These are phyloP conservation scores for Gonium pectorale DNA, from an alignment of 139 green algal genomes.

Conservation along the genomic window DNA sequence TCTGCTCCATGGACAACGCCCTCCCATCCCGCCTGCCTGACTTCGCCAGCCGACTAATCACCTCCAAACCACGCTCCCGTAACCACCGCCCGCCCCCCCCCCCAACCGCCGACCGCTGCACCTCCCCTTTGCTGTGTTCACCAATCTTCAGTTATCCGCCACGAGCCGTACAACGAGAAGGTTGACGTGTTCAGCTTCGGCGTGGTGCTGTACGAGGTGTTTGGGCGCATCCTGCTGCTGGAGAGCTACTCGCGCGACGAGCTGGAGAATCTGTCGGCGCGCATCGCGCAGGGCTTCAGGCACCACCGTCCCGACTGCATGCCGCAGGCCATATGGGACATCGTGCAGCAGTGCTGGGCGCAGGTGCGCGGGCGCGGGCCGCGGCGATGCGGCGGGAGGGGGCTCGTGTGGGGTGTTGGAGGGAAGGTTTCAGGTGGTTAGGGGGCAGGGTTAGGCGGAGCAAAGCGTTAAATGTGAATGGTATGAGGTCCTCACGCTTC, in stretches of 20 bases:
- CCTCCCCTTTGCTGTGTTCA: neutral
- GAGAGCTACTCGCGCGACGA: conserved; percentile 32
- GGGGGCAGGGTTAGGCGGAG: too few species aligned
- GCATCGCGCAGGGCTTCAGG: conserved; percentile 29
- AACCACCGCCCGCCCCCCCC: too few species aligned
- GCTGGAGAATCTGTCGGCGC: conserved; percentile 26
- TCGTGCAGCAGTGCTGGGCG: conserved; percentile 48
- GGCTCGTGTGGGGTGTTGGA: too few species aligned
- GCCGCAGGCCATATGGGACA: conserved; percentile 19
- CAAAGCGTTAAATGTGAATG: too few species aligned
- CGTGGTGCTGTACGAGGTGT: conserved; percentile 45
- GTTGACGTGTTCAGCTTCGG: conserved; percentile 45
- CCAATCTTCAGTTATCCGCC: conserved; percentile 27
- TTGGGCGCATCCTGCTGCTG: conserved; percentile 37
- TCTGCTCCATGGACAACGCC: too few species aligned
- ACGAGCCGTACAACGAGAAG: conserved; percentile 51
- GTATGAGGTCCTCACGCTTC: too few species aligned
- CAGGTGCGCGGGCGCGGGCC: conserved; percentile 13
- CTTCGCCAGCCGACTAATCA: too few species aligned
- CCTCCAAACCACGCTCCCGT: too few species aligned
- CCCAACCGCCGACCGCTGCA: neutral
- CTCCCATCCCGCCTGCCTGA: too few species aligned
- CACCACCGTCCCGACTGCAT: conserved; percentile 27
- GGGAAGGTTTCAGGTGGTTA: too few species aligned
- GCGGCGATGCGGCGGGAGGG: too few species aligned